Percentiles rank a stretch among this genome's conserved stretches.
These are phyloP conservation scores for Mrakia blollopis DNA, from an alignment of 768 basidiomycete species.

Conservation along the genomic window DNA sequence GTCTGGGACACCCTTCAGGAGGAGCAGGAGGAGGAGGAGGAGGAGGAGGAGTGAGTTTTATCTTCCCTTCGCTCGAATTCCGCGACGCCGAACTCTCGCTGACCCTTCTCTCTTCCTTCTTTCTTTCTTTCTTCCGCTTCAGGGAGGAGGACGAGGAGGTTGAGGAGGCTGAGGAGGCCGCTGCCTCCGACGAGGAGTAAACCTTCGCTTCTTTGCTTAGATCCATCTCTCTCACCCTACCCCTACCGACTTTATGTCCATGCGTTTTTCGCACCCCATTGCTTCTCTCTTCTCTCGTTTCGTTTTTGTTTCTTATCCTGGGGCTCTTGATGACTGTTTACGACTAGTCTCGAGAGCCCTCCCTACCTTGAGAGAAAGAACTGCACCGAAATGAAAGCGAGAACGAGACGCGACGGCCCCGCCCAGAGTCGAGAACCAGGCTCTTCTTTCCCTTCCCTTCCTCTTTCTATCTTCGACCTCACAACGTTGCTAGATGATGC, in stretches of 20 bases:
- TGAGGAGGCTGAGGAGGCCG: conserved; percentile 28
- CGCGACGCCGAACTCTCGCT: background rate
- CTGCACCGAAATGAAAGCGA: background rate
- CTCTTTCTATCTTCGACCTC: too few relatives aligned
- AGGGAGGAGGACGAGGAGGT: conserved; percentile 28
- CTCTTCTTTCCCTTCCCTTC: too few relatives aligned
- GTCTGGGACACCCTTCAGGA: conserved; percentile 44
- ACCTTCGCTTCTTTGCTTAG: background rate
- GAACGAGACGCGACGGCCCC: background rate
- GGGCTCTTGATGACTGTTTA: conserved; percentile 8
- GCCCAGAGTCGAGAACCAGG: too few relatives aligned
- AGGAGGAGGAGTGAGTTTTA: conserved; percentile 26
- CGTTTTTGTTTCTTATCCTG: background rate
- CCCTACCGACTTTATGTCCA: background rate
- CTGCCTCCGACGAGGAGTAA: conserved; percentile 28
- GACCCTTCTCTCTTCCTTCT: background rate
- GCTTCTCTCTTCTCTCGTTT: background rate
- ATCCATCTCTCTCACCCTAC: background rate
- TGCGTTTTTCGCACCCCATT: background rate
- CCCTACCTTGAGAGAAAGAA: background rate
- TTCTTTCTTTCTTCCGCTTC: background rate
- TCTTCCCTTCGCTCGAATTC: background rate
- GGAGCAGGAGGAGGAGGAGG: conserved; percentile 33
- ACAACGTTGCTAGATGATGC: too few relatives aligned
- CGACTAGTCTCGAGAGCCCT: conserved; percentile 4